Conservation (phyloP, 2,329 filamentous ascomycete species). For the Colletotrichum simmondsii region DNA sequence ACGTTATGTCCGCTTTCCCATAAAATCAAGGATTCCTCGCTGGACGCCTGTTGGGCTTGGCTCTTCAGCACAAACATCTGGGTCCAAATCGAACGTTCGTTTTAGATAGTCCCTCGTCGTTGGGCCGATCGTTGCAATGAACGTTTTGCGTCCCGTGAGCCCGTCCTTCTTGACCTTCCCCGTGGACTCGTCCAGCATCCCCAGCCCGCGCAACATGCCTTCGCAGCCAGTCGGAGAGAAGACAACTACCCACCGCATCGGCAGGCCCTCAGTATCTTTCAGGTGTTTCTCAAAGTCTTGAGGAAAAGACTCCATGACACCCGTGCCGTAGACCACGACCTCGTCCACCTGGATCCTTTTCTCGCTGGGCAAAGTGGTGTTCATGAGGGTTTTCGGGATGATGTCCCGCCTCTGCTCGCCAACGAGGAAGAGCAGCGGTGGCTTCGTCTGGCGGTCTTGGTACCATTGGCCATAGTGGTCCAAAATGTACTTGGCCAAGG, state of each 20-base stretch:
- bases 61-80: slow-evolving; percentile 83
- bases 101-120: slow-evolving; percentile 84
- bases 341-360: slow-evolving; percentile 77
- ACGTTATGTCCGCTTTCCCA: not conserved
- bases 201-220: slow-evolving; percentile 66
- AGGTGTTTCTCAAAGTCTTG: slow-evolving; percentile 69
- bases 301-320: slow-evolving; percentile 82
- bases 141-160: slow-evolving; percentile 56
- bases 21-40: slow-evolving; percentile 70
- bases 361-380: slow-evolving; percentile 57
- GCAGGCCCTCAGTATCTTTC: slow-evolving; percentile 50
- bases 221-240: slow-evolving; percentile 76
- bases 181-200: slow-evolving; percentile 59
- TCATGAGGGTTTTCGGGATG: slow-evolving; percentile 84
- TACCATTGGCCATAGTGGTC: slow-evolving; percentile 75
- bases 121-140: slow-evolving; percentile 89
- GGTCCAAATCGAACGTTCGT: slow-evolving; percentile 71
- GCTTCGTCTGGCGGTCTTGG: slow-evolving; percentile 54
- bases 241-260: slow-evolving; percentile 78
- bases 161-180: slow-evolving; percentile 47
- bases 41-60: slow-evolving; percentile 86
- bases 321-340: slow-evolving; percentile 86
- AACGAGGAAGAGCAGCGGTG: slow-evolving; percentile 84
- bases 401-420: slow-evolving; percentile 91
- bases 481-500: slow-evolving; percentile 81